Percentiles rank a stretch among this genome's conserved stretches.
Conservation (phyloP, 78 protist species). For the Guillardia theta region DNA sequence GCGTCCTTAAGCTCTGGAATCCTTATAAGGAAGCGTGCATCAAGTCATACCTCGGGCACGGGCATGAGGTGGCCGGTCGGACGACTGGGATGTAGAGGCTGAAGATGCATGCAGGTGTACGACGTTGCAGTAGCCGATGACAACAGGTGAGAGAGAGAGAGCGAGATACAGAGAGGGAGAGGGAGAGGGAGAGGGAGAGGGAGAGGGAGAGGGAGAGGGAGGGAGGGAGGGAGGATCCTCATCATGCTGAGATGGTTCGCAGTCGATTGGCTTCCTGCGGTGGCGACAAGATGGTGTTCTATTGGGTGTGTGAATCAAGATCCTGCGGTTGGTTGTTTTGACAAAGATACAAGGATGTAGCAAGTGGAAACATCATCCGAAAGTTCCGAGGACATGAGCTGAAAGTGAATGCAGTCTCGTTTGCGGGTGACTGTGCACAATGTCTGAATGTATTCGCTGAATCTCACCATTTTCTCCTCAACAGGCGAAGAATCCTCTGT, state of each 20-base stretch:
- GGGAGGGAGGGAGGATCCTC: too few species aligned
- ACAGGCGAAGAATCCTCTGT: not conserved
- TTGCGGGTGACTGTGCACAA: not conserved
- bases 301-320: too few species aligned
- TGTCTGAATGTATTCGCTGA: not conserved
- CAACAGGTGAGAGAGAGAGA: too few species aligned
- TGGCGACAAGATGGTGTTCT: constrained; percentile 33
- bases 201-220: too few species aligned
- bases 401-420: not conserved
- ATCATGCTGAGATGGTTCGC: too few species aligned
- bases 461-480: not conserved
- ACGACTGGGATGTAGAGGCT: too few species aligned
- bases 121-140: not conserved
- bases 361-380: not conserved
- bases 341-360: not conserved
- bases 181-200: too few species aligned
- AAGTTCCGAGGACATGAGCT: not conserved
- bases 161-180: too few species aligned
- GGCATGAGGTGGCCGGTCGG: too few species aligned
- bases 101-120: too few species aligned
- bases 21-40: not conserved
- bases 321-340: too few species aligned
- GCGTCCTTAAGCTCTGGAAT: not conserved
- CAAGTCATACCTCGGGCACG: constrained; percentile 17
- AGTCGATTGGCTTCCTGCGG: not conserved